Conservation (phyloP, 495 filamentous ascomycete species). For the Penicillium paxilli region DNA sequence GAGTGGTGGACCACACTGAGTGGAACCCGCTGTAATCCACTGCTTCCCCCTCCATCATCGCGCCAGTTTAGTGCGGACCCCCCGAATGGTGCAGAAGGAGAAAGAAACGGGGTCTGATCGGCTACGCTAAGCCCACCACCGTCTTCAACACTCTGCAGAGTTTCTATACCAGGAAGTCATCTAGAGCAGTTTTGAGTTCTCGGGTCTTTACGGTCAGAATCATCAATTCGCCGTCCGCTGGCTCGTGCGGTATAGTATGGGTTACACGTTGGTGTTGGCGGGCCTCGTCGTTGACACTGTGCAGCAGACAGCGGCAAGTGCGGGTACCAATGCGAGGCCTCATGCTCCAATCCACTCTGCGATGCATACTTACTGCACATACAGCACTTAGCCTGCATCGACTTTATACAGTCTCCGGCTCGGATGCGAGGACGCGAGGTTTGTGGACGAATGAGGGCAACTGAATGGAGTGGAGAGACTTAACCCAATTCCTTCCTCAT, state of each 20-base stretch:
- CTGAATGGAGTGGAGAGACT: background rate
- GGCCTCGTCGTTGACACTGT: background rate
- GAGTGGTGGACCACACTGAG: constrained; percentile 1
- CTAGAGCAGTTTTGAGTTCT: background rate
- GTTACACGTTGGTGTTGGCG: background rate
- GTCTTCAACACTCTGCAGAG: background rate
- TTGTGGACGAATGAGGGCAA: background rate
- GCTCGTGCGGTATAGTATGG: constrained; percentile 7
- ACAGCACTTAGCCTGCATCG: background rate
- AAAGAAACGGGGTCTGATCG: constrained; percentile 24
- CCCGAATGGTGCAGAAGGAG: constrained; percentile 30
- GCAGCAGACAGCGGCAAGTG: constrained; percentile 18
- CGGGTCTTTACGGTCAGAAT: background rate
- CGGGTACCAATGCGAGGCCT: constrained; percentile 10
- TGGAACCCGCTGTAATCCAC: constrained; percentile 13
- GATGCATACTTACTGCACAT: background rate
- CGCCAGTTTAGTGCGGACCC: constrained; percentile 17
- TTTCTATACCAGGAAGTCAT: background rate
- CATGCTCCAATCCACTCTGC: constrained; percentile 11
- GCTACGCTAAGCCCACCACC: constrained; percentile 7
- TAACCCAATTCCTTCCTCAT: constrained; percentile 1
- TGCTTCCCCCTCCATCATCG: background rate
- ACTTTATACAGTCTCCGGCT: background rate
- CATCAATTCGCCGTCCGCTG: background rate
- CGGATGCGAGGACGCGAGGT: background rate